These are phyloP conservation scores for Endotrypanum monterogeii DNA, from an alignment of 208 protist genomes.

Conservation along the genomic window DNA sequence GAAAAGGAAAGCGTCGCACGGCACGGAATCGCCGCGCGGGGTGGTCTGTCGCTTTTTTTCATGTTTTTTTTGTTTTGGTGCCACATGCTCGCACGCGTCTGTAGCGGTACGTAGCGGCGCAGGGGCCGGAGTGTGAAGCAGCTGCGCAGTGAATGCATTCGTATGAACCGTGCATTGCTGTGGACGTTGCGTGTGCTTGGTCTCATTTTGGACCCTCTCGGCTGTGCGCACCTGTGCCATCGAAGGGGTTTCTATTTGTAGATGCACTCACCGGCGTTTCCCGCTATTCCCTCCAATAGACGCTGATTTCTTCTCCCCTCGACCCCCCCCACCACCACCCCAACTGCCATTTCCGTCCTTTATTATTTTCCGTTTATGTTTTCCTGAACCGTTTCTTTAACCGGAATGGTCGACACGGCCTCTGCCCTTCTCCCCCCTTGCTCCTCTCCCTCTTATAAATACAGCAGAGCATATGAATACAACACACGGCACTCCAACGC, in stretches of 20 bases:
- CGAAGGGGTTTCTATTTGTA: too few relatives aligned
- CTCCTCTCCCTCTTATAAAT: too few relatives aligned
- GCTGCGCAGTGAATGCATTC: background rate
- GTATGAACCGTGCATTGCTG: background rate
- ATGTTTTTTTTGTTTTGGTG: background rate
- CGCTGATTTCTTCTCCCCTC: too few relatives aligned
- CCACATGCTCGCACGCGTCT: background rate
- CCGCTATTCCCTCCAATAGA: constrained; percentile 2
- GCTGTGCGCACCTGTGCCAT: background rate
- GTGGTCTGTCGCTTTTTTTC: too few relatives aligned
- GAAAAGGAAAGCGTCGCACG: too few relatives aligned
- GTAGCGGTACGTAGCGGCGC: background rate
- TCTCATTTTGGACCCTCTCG: constrained; percentile 2
- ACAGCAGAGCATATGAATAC: background rate
- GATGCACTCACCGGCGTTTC: background rate
- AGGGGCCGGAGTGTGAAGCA: background rate
- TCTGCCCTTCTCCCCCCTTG: background rate
- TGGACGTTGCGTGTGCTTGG: background rate
- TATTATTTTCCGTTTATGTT: constrained; percentile 1
- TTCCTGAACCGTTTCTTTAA: background rate
- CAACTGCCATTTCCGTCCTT: background rate
- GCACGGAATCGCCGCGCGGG: too few relatives aligned
- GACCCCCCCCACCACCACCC: background rate
- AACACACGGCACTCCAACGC: background rate
- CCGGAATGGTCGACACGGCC: background rate